These are phyloP conservation scores for Fusarium pseudoanthophilum DNA, from an alignment of 2,329 filamentous ascomycete genomes.

Conservation along the genomic window DNA sequence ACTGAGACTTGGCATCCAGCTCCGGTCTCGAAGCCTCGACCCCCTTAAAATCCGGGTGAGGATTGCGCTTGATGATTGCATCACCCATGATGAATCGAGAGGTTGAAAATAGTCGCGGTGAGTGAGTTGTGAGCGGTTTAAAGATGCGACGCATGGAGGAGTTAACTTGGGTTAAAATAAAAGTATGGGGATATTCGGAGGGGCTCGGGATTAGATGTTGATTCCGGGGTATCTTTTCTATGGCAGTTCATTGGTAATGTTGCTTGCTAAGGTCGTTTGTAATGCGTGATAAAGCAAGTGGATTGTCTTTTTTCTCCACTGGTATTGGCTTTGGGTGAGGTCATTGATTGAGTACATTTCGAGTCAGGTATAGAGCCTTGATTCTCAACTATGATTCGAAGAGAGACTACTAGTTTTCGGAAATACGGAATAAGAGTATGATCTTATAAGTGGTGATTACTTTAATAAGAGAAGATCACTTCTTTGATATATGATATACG, in stretches of 20 bases:
- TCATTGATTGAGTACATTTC: constrained; percentile 5
- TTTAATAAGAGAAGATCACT: neutral
- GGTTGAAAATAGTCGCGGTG: constrained; percentile 5
- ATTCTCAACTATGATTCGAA: neutral
- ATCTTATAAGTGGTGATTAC: neutral
- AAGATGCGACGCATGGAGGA: constrained; percentile 2
- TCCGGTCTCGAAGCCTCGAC: constrained; percentile 74
- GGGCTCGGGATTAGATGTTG: constrained; percentile 1
- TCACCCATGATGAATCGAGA: constrained; percentile 45
- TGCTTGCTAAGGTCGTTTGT: constrained; percentile 23
- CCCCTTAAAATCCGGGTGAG: constrained; percentile 74
- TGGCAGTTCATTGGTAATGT: neutral
- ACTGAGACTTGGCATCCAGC: constrained; percentile 62
- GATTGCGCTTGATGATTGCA: constrained; percentile 66
- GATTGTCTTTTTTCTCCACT: constrained; percentile 26
- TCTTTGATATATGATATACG: neutral
- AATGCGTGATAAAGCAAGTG: constrained; percentile 36
- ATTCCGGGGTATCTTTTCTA: neutral
- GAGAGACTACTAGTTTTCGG: neutral
- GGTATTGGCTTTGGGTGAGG: constrained; percentile 8
- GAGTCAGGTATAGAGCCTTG: constrained; percentile 1
- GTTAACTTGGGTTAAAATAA: constrained; percentile 1
- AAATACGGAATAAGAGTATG: neutral
- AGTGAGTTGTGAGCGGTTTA: constrained; percentile 15
- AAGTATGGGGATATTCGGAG: constrained; percentile 9